Evolutionary conservation across 306 rosid species (phyloP).

Genomic region (Citrullus mucosospermus): DNA sequence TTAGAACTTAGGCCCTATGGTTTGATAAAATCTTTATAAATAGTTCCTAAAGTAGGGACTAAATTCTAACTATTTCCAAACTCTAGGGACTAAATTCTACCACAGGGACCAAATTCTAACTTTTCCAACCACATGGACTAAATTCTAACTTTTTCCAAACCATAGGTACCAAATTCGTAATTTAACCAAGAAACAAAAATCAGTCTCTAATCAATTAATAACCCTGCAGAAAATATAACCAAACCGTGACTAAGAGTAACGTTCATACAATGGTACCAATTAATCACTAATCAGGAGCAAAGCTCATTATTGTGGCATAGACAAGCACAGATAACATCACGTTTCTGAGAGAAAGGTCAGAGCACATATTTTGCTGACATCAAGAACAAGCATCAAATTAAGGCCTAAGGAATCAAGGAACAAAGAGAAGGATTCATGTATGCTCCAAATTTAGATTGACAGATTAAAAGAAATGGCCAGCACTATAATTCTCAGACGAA

Average conservation of each 20-base stretch:
- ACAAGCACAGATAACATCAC: neutral
- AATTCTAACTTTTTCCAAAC: too few relatives aligned
- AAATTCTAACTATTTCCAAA: too few relatives aligned
- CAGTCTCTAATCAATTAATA: neutral
- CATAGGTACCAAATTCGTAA: too few relatives aligned
- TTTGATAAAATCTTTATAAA: too few relatives aligned
- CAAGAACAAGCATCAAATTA: neutral
- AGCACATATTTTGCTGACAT: neutral
- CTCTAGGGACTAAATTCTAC: too few relatives aligned
- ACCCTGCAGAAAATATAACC: neutral
- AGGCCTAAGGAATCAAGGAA: neutral
- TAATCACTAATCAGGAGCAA: neutral
- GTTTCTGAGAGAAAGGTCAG: neutral
- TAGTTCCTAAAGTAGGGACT: too few relatives aligned
- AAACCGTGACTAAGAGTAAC: neutral
- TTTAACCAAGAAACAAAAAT: neutral
- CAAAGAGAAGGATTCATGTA: neutral
- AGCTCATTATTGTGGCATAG: neutral
- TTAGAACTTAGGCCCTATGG: too few relatives aligned
- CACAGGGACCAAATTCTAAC: too few relatives aligned
- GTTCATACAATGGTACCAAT: neutral
- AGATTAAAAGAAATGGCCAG: neutral
- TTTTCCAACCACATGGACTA: too few relatives aligned
- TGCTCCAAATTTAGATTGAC: neutral
- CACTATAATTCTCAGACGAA: conserved; percentile 5